These are phyloP conservation scores for Gossypium stocksii DNA, from an alignment of 345 rosid species.

Conservation along the genomic window DNA sequence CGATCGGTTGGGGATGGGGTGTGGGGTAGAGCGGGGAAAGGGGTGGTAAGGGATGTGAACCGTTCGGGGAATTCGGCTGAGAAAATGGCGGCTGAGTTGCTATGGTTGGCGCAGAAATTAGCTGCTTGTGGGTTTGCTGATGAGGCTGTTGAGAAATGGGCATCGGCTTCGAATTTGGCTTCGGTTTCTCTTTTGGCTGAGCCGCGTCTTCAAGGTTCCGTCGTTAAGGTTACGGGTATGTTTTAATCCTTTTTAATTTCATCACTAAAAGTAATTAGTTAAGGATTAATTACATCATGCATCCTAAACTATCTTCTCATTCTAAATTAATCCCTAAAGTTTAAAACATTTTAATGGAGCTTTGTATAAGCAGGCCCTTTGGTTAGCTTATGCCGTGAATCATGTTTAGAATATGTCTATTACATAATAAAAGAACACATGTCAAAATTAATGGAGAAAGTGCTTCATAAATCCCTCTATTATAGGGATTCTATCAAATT, in stretches of 20 bases:
- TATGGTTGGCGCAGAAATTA: conserved; percentile 78
- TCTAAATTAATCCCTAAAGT: too few relatives aligned
- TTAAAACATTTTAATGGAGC: too few relatives aligned
- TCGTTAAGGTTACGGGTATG: conserved; percentile 69
- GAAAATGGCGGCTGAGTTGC: conserved; percentile 79
- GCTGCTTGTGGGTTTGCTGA: conserved; percentile 57
- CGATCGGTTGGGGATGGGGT: conserved; percentile 39
- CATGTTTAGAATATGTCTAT: too few relatives aligned
- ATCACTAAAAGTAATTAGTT: too few relatives aligned
- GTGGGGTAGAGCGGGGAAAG: conserved; percentile 21
- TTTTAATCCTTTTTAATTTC: neutral
- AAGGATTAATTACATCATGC: too few relatives aligned
- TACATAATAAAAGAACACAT: too few relatives aligned
- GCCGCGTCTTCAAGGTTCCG: conserved; percentile 61
- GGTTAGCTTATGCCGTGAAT: too few relatives aligned
- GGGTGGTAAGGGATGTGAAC: conserved; percentile 29
- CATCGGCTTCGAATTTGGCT: conserved; percentile 72
- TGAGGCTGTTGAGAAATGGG: conserved; percentile 81
- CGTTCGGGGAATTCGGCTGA: conserved; percentile 42
- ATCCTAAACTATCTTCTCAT: too few relatives aligned
- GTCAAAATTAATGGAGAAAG: too few relatives aligned
- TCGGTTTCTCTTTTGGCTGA: conserved; percentile 64
- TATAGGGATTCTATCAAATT: too few relatives aligned
- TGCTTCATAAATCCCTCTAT: too few relatives aligned
- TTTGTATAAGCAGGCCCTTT: too few relatives aligned